Conservation (phyloP, 2,329 filamentous ascomycete species). For the Fusarium redolens region DNA sequence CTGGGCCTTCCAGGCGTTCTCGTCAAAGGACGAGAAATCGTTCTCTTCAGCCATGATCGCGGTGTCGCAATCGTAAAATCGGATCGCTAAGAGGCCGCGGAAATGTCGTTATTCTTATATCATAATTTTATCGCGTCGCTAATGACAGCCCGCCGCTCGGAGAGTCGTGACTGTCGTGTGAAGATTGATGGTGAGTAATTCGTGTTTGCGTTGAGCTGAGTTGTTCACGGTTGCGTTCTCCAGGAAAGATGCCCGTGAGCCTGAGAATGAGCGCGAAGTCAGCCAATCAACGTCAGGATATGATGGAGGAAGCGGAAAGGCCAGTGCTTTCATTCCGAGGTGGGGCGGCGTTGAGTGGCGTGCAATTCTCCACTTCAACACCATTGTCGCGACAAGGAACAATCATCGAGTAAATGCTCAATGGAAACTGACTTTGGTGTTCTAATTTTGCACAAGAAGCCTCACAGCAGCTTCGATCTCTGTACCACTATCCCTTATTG, state of each 20-base stretch:
- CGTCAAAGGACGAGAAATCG: conserved; percentile 52
- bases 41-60: conserved; percentile 50
- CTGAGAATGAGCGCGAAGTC: conserved; percentile 17
- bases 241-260: conserved; percentile 11
- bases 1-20: conserved; percentile 55
- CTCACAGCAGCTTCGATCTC: accelerated
- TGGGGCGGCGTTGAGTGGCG: conserved; percentile 17
- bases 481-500: accelerated
- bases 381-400: not conserved
- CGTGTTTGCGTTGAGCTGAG: conserved; percentile 14
- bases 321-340: conserved; percentile 10
- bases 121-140: conserved; percentile 40
- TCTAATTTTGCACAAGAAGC: not conserved
- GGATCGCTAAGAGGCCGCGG: conserved; percentile 41
- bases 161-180: conserved; percentile 4
- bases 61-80: conserved; percentile 38
- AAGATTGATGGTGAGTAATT: conserved; percentile 2
- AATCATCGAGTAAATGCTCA: not conserved
- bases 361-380: conserved; percentile 4
- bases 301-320: conserved; percentile 10
- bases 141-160: conserved; percentile 9
- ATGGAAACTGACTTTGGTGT: not conserved
- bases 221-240: conserved; percentile 41
- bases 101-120: conserved; percentile 35
- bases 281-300: conserved; percentile 25